phyloP scores from a whole-genome alignment of 2,329 filamentous ascomycete genomes.

The Fonsecaea nubica region DNA sequence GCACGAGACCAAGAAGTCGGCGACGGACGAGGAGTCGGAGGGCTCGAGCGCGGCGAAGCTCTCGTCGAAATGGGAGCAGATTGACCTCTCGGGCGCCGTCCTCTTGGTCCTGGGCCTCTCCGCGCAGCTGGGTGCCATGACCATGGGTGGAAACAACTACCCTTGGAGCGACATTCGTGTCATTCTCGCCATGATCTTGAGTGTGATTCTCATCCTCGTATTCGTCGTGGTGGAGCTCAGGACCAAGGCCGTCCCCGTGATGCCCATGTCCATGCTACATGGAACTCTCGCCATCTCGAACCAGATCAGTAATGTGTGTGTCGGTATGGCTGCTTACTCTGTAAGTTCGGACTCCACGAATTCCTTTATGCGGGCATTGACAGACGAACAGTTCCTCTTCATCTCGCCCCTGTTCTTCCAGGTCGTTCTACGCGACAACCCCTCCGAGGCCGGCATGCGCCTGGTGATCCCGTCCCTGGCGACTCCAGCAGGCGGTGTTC shows the following conservation, averaged over 20 bases:
- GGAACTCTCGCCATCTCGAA: conserved; percentile 62
- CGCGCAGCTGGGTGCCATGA: conserved; percentile 57
- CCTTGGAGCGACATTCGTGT: conserved; percentile 54
- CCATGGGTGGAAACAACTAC: conserved; percentile 55
- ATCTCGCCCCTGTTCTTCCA: conserved; percentile 56
- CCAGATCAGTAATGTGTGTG: conserved; percentile 65
- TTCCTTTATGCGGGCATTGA: not conserved
- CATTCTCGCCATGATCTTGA: conserved; percentile 48
- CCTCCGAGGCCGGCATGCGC: conserved; percentile 53
- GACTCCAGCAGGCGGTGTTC: conserved; percentile 53
- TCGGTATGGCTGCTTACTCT: conserved; percentile 67
- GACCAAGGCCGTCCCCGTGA: conserved; percentile 53
- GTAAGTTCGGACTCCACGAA: conserved; percentile 50
- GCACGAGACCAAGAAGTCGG: conserved; percentile 40
- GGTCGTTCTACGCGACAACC: conserved; percentile 51
- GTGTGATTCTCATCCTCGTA: conserved; percentile 46
- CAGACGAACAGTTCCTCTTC: conserved; percentile 51
- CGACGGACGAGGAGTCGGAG: conserved; percentile 22
- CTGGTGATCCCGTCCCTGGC: conserved; percentile 55
- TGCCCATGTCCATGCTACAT: conserved; percentile 59
- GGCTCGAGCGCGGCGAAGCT: conserved; percentile 34
- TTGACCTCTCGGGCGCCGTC: conserved; percentile 65
- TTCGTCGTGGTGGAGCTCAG: conserved; percentile 52
- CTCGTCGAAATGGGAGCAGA: conserved; percentile 54
- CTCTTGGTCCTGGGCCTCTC: conserved; percentile 66